Percentiles rank a stretch among this genome's conserved stretches.
Conservation (phyloP, 2,329 filamentous ascomycete genomes). For the Onygenales sp. region DNA sequence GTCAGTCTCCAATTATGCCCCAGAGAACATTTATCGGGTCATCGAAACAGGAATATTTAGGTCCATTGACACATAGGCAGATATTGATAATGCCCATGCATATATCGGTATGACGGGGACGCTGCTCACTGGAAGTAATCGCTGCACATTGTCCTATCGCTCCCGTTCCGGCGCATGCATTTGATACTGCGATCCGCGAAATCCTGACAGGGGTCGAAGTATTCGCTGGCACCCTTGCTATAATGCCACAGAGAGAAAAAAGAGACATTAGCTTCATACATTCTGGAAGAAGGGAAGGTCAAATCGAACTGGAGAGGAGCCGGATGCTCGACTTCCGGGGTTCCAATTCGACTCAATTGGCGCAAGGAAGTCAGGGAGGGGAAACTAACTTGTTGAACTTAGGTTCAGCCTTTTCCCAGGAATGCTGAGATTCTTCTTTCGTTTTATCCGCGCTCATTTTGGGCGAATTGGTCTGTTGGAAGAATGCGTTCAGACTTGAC, state of each 20-base stretch:
- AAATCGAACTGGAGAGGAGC: slow-evolving; percentile 4
- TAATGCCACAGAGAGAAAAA: not conserved
- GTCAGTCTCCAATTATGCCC: not conserved
- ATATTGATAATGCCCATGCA: not conserved
- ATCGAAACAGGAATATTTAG: not conserved
- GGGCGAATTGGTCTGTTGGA: not conserved
- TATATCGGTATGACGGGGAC: not conserved
- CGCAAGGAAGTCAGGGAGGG: not conserved
- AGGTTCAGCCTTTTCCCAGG: slow-evolving; percentile 46
- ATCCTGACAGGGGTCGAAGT: slow-evolving; percentile 91
- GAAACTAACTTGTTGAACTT: slow-evolving; percentile 54
- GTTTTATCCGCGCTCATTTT: not conserved
- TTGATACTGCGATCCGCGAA: slow-evolving; percentile 75
- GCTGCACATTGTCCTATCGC: slow-evolving; percentile 77
- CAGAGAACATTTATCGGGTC: not conserved
- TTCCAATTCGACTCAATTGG: not conserved
- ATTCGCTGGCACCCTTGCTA: slow-evolving; percentile 83
- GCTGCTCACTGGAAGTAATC: slow-evolving; percentile 85
- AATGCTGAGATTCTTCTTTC: slow-evolving; percentile 10
- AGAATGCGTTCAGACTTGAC: not conserved
- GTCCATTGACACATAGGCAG: not conserved
- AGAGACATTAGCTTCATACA: not conserved
- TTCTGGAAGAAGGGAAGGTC: not conserved
- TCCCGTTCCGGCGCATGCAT: slow-evolving; percentile 80
- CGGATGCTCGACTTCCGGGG: not conserved